Percentiles rank a stretch among this genome's conserved stretches.
Evolutionary conservation across 2,329 filamentous ascomycete species (phyloP).

Genomic region (Chaetomiaceae sp.): DNA sequence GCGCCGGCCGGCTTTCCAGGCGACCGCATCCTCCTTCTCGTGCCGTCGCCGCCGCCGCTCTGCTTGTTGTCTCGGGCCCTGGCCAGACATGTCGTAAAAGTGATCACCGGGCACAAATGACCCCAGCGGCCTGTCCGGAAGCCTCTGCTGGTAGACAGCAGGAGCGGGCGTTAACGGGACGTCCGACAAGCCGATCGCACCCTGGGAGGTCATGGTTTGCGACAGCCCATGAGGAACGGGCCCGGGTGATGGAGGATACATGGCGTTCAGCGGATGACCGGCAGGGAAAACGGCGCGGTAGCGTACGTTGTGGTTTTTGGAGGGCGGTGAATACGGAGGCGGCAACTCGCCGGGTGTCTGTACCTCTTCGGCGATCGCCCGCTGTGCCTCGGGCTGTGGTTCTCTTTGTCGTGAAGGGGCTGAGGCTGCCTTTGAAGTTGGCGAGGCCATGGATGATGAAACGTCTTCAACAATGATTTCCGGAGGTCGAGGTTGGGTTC

Average conservation of each 20-base stretch:
- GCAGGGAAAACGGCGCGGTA: constrained; percentile 58
- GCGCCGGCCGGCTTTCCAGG: constrained; percentile 53
- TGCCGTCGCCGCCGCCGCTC: constrained; percentile 51
- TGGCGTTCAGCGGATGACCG: constrained; percentile 41
- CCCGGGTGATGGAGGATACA: constrained; percentile 54
- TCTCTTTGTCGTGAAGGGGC: too few relatives aligned
- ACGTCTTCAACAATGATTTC: constrained; percentile 21
- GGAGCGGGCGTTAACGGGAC: constrained; percentile 45
- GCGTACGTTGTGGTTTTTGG: constrained; percentile 38
- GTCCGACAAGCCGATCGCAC: constrained; percentile 55
- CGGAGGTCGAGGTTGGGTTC: constrained; percentile 10
- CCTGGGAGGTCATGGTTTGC: constrained; percentile 57
- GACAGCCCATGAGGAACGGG: constrained; percentile 59
- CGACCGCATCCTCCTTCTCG: constrained; percentile 62
- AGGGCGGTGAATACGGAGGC: constrained; percentile 52
- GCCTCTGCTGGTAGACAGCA: constrained; percentile 22
- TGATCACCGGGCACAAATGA: constrained; percentile 44
- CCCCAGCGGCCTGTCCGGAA: constrained; percentile 43
- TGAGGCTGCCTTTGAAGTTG: background rate
- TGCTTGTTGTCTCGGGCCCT: constrained; percentile 36
- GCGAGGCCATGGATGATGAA: constrained; percentile 13
- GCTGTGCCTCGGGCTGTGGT: constrained; percentile 36
- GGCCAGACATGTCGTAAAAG: constrained; percentile 37
- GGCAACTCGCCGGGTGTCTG: constrained; percentile 39
- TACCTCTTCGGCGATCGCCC: constrained; percentile 37